Conservation (phyloP, 2,329 filamentous ascomycete species). For the Aspergillus versicolor region DNA sequence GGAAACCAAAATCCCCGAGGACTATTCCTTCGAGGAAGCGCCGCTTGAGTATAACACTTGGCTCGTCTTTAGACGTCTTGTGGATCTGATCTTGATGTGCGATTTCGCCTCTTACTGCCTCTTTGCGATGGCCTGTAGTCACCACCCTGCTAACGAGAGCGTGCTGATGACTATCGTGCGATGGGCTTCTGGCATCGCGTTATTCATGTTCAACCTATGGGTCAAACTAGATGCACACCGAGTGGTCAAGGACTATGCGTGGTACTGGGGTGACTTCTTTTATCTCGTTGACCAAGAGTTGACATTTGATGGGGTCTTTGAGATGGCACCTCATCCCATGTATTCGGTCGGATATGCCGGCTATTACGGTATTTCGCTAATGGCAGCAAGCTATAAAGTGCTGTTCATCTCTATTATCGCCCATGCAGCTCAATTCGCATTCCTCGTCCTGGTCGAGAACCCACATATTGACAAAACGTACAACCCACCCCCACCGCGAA, state of each 20-base stretch:
- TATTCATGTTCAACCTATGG: slow-evolving; percentile 95
- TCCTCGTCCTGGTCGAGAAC: slow-evolving; percentile 88
- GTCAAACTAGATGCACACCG: slow-evolving; percentile 97
- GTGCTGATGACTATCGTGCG: slow-evolving; percentile 67
- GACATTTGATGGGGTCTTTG: slow-evolving; percentile 97
- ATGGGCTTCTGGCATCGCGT: slow-evolving; percentile 73
- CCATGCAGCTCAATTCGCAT: slow-evolving; percentile 90
- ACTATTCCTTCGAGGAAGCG: slow-evolving; percentile 90
- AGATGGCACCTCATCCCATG: slow-evolving; percentile 98
- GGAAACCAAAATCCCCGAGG: slow-evolving; percentile 88
- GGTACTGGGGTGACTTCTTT: slow-evolving; percentile 99
- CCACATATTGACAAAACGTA: slow-evolving; percentile 98
- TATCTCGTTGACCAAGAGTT: slow-evolving; percentile 96
- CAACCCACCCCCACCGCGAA: slow-evolving; percentile 77
- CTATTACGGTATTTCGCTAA: slow-evolving; percentile 97
- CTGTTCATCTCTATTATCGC: slow-evolving; percentile 95
- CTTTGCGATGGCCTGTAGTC: slow-evolving; percentile 85
- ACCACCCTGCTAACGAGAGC: slow-evolving; percentile 71
- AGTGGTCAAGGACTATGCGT: slow-evolving; percentile 98
- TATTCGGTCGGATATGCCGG: slow-evolving; percentile 97
- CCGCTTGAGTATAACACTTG: slow-evolving; percentile 99
- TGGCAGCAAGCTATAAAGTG: slow-evolving; percentile 97
- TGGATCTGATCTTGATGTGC: slow-evolving; percentile 97
- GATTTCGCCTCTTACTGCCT: slow-evolving; percentile 97
- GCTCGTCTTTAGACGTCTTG: slow-evolving; percentile 91